Conservation (phyloP, 2,329 filamentous ascomycete genomes). For the Hysterium pulicare region DNA sequence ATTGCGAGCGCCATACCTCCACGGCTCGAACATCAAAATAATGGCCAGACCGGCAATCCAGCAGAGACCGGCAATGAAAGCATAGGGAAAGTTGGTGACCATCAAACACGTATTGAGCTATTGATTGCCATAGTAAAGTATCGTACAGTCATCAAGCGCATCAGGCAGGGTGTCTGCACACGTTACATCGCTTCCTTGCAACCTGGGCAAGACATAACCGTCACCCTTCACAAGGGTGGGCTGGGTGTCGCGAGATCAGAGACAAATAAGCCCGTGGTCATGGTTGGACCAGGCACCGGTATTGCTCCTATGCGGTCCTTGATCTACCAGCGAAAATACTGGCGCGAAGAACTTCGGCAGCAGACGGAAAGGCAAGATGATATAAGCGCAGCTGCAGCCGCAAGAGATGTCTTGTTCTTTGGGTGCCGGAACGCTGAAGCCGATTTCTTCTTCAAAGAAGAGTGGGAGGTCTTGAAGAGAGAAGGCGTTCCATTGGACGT, state of each 20-base stretch:
- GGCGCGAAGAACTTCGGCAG: conserved; percentile 26
- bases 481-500: conserved; percentile 49
- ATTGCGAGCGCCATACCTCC: conserved; percentile 69
- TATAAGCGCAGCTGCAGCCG: conserved; percentile 12
- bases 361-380: conserved; percentile 4
- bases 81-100: neutral
- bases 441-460: conserved; percentile 78
- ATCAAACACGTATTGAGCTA: conserved; percentile 60
- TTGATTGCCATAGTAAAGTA: conserved; percentile 89
- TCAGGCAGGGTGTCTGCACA: conserved; percentile 84
- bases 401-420: conserved; percentile 64
- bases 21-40: conserved; percentile 4
- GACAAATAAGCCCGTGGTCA: conserved; percentile 60
- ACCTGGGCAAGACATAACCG: conserved; percentile 55
- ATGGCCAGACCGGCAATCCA: neutral
- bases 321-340: conserved; percentile 64
- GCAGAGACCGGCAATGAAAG: neutral
- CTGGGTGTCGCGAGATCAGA: conserved; percentile 41
- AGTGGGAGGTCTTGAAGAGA: conserved; percentile 59
- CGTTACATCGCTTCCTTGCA: conserved; percentile 71
- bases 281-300: conserved; percentile 82
- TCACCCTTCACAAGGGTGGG: conserved; percentile 56
- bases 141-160: conserved; percentile 78
- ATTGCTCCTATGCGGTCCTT: conserved; percentile 80
- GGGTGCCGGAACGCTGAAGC: conserved; percentile 71